These are phyloP conservation scores for Cytospora mali DNA, from an alignment of 2,329 filamentous ascomycete genomes.

Conservation along the genomic window DNA sequence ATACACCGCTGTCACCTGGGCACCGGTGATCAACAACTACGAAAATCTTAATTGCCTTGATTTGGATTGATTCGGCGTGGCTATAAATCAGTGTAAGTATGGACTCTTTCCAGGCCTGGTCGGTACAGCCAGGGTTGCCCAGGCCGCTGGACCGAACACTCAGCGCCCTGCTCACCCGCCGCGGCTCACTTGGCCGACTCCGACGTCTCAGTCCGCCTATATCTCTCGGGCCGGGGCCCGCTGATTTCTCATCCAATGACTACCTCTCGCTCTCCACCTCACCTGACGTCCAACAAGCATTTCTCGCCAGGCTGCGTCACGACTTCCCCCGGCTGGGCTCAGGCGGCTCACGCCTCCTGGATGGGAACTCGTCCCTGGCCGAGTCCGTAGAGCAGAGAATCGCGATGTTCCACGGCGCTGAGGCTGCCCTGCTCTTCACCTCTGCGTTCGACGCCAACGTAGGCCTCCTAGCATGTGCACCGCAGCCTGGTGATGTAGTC, in stretches of 20 bases:
- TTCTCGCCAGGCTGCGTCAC: constrained; percentile 48
- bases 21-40: no score
- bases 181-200: constrained; percentile 8
- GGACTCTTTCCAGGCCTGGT: no score
- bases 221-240: constrained; percentile 1
- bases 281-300: constrained; percentile 61
- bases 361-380: constrained; percentile 51
- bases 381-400: constrained; percentile 51
- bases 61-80: no score
- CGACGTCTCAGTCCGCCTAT: constrained; percentile 6
- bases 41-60: no score
- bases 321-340: constrained; percentile 45
- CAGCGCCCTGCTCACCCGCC: constrained; percentile 11
- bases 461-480: constrained; percentile 62
- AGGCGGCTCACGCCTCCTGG: constrained; percentile 55
- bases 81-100: no score
- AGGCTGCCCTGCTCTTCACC: constrained; percentile 54
- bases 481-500: constrained; percentile 63
- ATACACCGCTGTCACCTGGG: no score
- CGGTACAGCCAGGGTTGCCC: background rate
- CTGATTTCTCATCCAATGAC: constrained; percentile 76
- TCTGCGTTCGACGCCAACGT: constrained; percentile 69
- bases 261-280: constrained; percentile 74
- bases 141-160: constrained; percentile 6
- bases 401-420: constrained; percentile 50